Conservation (phyloP, 768 basidiomycete species). For the Suillus spraguei region DNA sequence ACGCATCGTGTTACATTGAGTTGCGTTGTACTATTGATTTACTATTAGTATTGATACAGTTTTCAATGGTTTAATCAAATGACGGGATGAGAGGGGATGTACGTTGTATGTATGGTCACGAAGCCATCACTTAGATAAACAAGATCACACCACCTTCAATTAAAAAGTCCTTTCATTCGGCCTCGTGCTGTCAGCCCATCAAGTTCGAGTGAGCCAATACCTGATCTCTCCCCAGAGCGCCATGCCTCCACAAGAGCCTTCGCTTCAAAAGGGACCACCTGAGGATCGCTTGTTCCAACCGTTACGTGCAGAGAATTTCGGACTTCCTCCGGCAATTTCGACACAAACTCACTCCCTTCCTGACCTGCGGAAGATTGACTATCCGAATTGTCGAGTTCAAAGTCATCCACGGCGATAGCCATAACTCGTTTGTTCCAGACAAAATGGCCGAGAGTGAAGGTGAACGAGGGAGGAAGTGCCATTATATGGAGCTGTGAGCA, state of each 20-base stretch:
- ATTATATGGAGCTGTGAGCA: conserved; percentile 21
- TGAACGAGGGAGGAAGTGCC: conserved; percentile 53
- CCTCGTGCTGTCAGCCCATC: conserved; percentile 32
- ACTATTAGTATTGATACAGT: background rate
- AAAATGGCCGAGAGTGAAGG: conserved; percentile 45
- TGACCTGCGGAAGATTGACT: conserved; percentile 27
- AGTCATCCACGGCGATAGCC: conserved; percentile 70
- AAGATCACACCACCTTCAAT: background rate
- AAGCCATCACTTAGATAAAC: background rate
- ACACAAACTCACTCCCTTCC: conserved; percentile 49
- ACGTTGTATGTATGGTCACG: background rate
- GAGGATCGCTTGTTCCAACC: conserved; percentile 65
- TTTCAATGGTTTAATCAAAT: background rate
- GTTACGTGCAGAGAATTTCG: conserved; percentile 77
- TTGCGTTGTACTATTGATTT: background rate
- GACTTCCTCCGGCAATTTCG: conserved; percentile 47
- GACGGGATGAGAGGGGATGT: background rate
- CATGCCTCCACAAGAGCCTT: conserved; percentile 62
- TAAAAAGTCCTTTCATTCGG: conserved; percentile 29
- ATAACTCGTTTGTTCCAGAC: conserved; percentile 65
- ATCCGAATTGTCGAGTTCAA: conserved; percentile 41
- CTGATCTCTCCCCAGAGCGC: conserved; percentile 38
- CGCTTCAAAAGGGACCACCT: conserved; percentile 69
- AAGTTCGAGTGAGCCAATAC: conserved; percentile 32
- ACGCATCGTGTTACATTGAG: background rate